These are phyloP conservation scores for Fusarium chaquense DNA, from an alignment of 2,329 filamentous ascomycete species.

Conservation along the genomic window DNA sequence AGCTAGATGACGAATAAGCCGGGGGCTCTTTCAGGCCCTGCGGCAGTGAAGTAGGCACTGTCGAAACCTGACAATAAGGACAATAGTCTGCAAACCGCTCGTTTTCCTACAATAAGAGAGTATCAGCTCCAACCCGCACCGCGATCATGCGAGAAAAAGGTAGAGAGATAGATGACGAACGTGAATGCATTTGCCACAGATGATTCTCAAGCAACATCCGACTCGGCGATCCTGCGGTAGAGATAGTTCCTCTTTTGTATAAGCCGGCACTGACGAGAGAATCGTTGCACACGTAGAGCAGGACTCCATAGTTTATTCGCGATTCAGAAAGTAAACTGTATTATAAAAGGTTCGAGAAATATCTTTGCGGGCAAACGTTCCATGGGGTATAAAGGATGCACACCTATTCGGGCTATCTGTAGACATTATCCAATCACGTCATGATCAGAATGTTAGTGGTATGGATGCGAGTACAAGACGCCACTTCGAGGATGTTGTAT, in stretches of 20 bases:
- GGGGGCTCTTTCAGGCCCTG: constrained; percentile 77
- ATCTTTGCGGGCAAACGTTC: constrained; percentile 11
- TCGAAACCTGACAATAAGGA: constrained; percentile 82
- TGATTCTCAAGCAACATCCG: constrained; percentile 76
- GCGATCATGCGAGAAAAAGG: background rate
- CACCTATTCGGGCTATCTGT: constrained; percentile 5
- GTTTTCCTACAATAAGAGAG: constrained; percentile 63
- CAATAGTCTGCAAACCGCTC: constrained; percentile 74
- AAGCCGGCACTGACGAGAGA: constrained; percentile 66
- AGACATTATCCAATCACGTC: constrained; percentile 46
- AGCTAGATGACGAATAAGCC: constrained; percentile 64
- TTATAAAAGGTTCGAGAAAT: background rate
- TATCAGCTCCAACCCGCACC: constrained; percentile 22
- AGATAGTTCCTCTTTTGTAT: constrained; percentile 67
- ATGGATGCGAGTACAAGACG: constrained; percentile 15
- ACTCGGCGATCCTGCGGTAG: constrained; percentile 70
- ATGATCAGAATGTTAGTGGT: constrained; percentile 41
- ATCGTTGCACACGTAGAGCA: constrained; percentile 79
- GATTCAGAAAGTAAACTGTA: constrained; percentile 4
- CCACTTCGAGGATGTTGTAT: constrained; percentile 24
- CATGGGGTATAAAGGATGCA: constrained; percentile 12
- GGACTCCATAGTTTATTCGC: constrained; percentile 53
- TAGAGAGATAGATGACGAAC: constrained; percentile 55
- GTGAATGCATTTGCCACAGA: constrained; percentile 78
- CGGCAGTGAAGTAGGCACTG: constrained; percentile 65